phyloP scores from a whole-genome alignment of 2,329 filamentous ascomycete genomes.

The Tolypocladium ophioglossoides region DNA sequence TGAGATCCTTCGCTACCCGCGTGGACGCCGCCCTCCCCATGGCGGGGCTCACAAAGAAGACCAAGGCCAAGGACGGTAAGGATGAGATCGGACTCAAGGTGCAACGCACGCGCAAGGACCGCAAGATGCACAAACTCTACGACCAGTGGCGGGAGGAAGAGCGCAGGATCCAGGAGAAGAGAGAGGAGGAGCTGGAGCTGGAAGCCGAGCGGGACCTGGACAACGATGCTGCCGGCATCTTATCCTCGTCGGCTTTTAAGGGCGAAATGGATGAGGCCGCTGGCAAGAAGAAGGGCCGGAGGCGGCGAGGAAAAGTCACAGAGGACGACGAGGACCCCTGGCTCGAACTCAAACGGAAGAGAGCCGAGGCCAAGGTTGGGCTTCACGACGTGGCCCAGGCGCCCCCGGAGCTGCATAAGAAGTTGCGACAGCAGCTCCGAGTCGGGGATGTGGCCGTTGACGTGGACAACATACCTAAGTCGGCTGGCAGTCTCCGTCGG shows the following conservation, averaged over 20 bases:
- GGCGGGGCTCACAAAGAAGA: constrained; percentile 55
- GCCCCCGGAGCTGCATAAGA: constrained; percentile 60
- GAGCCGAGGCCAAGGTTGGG: constrained; percentile 42
- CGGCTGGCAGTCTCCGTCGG: constrained; percentile 26
- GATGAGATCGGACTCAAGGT: constrained; percentile 57
- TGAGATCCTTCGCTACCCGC: constrained; percentile 70
- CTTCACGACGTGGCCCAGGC: constrained; percentile 57
- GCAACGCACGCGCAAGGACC: constrained; percentile 71
- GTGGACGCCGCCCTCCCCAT: constrained; percentile 81
- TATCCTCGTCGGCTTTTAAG: constrained; percentile 28
- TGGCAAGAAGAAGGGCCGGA: constrained; percentile 29
- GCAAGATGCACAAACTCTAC: constrained; percentile 69
- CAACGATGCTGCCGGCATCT: constrained; percentile 39
- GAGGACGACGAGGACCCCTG: constrained; percentile 64
- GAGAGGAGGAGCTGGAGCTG: constrained; percentile 54
- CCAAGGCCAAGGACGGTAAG: constrained; percentile 43
- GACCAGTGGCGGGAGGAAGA: constrained; percentile 66
- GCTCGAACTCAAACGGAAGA: constrained; percentile 59
- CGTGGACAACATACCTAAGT: constrained; percentile 25
- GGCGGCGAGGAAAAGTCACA: constrained; percentile 21
- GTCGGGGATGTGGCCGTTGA: constrained; percentile 22
- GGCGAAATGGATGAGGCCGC: constrained; percentile 25
- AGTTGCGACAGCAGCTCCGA: constrained; percentile 20
- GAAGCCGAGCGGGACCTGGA: constrained; percentile 54
- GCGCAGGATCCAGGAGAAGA: constrained; percentile 48